phyloP scores from a whole-genome alignment of 352 stramenopile species.

The Phytophthora pini region DNA sequence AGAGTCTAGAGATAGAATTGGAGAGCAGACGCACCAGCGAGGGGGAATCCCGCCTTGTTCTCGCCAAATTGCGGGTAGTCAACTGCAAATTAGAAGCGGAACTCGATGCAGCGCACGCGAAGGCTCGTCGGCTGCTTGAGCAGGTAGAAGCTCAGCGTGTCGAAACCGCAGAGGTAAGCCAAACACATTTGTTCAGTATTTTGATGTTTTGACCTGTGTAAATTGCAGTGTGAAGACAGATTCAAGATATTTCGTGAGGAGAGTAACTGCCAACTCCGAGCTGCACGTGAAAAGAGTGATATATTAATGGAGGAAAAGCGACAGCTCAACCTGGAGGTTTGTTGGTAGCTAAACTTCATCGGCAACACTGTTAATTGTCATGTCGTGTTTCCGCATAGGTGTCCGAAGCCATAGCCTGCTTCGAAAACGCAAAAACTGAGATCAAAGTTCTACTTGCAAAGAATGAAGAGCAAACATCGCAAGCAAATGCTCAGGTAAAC shows the following conservation, averaged over 20 bases:
- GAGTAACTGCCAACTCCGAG: conserved; percentile 19
- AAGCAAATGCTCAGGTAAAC: conserved; percentile 31
- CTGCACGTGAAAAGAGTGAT: conserved; percentile 8
- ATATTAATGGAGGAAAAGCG: conserved; percentile 21
- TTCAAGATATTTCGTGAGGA: conserved; percentile 14
- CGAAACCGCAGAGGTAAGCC: conserved; percentile 17
- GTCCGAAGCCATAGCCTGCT: conserved; percentile 11
- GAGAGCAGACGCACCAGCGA: conserved; percentile 27
- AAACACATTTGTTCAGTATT: not conserved
- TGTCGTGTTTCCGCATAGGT: conserved; percentile 12
- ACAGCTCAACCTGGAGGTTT: conserved; percentile 25
- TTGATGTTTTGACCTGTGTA: not conserved
- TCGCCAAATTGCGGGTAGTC: conserved; percentile 53
- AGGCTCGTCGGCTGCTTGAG: conserved; percentile 20
- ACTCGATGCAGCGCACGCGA: conserved; percentile 19
- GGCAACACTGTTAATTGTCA: no score
- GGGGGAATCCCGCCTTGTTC: conserved; percentile 44
- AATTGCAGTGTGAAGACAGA: conserved; percentile 11
- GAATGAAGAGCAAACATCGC: conserved; percentile 21
- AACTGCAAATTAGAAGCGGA: conserved; percentile 57
- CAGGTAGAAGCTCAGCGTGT: conserved; percentile 24
- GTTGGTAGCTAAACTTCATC: not conserved
- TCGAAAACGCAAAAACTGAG: conserved; percentile 26
- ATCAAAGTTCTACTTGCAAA: conserved; percentile 22
- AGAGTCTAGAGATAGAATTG: conserved; percentile 42